Evolutionary conservation across 202 grass and related monocot species (phyloP), one percentile per base, ranked within the genome.

Genomic region (Panicum hallii): DNA sequence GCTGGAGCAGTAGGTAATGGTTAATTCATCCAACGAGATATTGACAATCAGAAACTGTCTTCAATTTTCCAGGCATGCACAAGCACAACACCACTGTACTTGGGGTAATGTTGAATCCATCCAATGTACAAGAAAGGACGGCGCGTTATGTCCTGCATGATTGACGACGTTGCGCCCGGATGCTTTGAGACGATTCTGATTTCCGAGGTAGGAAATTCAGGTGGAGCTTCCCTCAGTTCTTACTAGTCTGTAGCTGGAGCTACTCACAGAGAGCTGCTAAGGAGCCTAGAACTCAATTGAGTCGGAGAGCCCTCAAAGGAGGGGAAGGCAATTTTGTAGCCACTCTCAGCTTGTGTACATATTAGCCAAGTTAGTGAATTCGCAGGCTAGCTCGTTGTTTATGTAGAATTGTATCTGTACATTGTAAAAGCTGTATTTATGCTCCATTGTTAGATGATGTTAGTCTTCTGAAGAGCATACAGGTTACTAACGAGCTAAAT

Each of bases 301-400:
- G 69, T 68, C 52, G 53, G 50, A 72, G 73, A 57, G 47, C 62
- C 83, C 72, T 75, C 80, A 32, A 79, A 80, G 44, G 70, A 80
- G 45, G 74, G 73, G 41, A 61, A 53, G 54, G 50, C 44, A 84
- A 87, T 87, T 90, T 90, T 84, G 80, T 90, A 90, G 89, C 63
- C 46, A 84, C 42, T 63, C 68, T 90, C 76, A 80, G 69, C 53
- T 14, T 26, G 3, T 90, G 89, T 90, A 87, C 61, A 90, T 87
- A 80, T 50, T 90, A 82, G 56, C 40, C 52, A 50, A 82, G 74
- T 62, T 83, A 75, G 52, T 70, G 11, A 41, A 41, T 87, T 55
- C 20, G 74, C 67, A 83, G 68, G 66, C 28, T 83, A 87, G 80
- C 45, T 55, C 42, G 6, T 79, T 74, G 62, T 64, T 75, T 84